Conservation (phyloP, 257 asterid genomes). For the Nicotiana benthamiana region DNA sequence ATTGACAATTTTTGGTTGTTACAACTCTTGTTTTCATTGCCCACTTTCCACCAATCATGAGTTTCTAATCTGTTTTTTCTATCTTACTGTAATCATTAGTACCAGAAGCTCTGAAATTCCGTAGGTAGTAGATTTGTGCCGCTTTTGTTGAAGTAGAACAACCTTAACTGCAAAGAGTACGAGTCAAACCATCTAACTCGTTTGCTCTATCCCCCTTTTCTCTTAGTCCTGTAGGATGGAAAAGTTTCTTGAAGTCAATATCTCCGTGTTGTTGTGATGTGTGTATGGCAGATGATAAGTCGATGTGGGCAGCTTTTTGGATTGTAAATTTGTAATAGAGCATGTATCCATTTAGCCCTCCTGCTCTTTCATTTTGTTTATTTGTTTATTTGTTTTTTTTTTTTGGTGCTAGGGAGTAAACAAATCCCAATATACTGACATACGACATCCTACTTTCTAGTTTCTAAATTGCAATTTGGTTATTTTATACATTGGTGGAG, state of each 20-base stretch:
- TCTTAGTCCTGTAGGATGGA: background rate
- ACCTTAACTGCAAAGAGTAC: background rate
- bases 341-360: background rate
- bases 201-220: background rate
- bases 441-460: background rate
- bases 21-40: background rate
- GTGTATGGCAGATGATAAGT: background rate
- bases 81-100: no score
- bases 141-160: background rate
- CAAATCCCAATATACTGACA: background rate
- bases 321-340: background rate
- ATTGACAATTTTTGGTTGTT: background rate
- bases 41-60: background rate
- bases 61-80: slow-evolving; percentile 6
- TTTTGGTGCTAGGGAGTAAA: background rate
- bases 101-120: no score
- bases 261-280: background rate
- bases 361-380: background rate
- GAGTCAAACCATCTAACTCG: background rate
- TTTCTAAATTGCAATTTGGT: background rate
- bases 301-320: background rate
- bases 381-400: background rate
- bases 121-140: no score
- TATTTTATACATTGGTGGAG: background rate
- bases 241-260: background rate